Evolutionary conservation across 2,329 filamentous ascomycete genomes (phyloP), one percentile per base, ranked within the genome.

Genomic region (Arthroderma sp.): DNA sequence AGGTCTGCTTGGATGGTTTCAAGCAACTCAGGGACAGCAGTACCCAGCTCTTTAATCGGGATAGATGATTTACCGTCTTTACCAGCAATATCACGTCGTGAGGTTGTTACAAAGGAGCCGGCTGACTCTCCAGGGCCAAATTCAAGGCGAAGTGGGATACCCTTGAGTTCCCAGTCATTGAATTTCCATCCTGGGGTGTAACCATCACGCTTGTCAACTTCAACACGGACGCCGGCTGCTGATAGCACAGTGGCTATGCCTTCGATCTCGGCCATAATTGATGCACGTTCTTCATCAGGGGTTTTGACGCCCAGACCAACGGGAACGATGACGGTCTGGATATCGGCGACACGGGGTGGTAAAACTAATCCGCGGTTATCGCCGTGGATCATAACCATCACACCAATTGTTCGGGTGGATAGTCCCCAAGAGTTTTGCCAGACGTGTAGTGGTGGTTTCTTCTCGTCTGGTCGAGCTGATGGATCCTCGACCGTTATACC

Each of bases 361-460:
- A 97, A 83, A 61, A 97, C 90, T 17, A 98, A 80, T 62, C 93
- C 93, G 74, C 91, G 91, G 76, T 98, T 87, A 70, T 98, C 93
- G 67, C 90, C 86, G 75, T 98, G 93, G 60, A 95, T 90, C 84
- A 98, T 93, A 67, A 96, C 88, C 91, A 97, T 97, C 71, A 97
- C 90, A 76, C 93, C 94, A 63, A 98, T 95, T 58, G 91, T 89
- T 70, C 93, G 89, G 56, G 93, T 98, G 0, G 91, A 97, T 60
- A 98, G 82, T 74, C 93, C 93, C 93, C 93, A 98, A 13, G 90
- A 96, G 78, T 98, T 98, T 73, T 98, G 93, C 91, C 91, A 97
- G 58, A 97, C 91, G 68, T 91, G 77, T 58, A 96, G 77, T 67
- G 89, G 85, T 64, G 85, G 80, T 63, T 87, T 87, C 74, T 88